These are phyloP conservation scores for Paspalum notatum DNA, from an alignment of 176 grass and related monocot genomes.

Conservation along the genomic window DNA sequence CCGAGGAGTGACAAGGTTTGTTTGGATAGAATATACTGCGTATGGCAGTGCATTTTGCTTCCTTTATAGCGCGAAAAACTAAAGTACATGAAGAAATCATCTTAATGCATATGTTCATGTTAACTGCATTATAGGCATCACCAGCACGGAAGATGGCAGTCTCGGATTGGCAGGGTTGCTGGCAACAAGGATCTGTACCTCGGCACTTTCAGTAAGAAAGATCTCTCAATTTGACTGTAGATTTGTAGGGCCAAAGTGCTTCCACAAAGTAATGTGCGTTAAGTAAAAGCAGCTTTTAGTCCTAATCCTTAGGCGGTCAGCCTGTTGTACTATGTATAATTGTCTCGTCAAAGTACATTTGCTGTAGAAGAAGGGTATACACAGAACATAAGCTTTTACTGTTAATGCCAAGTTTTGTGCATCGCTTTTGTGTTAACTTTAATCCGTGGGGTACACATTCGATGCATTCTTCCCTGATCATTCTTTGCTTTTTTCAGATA, in stretches of 20 bases:
- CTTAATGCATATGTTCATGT: neutral
- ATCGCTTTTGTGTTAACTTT: constrained; percentile 38
- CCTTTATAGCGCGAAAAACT: neutral
- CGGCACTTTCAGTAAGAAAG: constrained; percentile 92
- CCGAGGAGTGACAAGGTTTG: constrained; percentile 89
- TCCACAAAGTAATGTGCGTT: constrained; percentile 37
- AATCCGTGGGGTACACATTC: constrained; percentile 5
- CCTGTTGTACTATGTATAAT: constrained; percentile 31
- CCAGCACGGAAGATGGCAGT: constrained; percentile 97
- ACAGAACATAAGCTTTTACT: constrained; percentile 31
- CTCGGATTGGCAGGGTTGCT: constrained; percentile 90
- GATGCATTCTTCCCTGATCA: constrained; percentile 58
- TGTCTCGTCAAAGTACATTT: constrained; percentile 48
- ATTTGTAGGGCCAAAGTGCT: constrained; percentile 28
- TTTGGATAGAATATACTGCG: neutral
- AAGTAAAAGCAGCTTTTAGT: constrained; percentile 49
- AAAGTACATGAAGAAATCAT: neutral
- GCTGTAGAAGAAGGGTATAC: neutral
- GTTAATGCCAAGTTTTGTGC: constrained; percentile 13
- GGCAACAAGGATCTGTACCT: constrained; percentile 99
- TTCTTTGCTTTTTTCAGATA: constrained; percentile 69
- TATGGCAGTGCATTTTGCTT: neutral
- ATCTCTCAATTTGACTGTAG: neutral
- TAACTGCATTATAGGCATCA: constrained; percentile 70
- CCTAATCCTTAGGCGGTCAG: constrained; percentile 22